Evolutionary conservation across 805 yeast species (phyloP).

Genomic region (Candida cerambycidarum): DNA sequence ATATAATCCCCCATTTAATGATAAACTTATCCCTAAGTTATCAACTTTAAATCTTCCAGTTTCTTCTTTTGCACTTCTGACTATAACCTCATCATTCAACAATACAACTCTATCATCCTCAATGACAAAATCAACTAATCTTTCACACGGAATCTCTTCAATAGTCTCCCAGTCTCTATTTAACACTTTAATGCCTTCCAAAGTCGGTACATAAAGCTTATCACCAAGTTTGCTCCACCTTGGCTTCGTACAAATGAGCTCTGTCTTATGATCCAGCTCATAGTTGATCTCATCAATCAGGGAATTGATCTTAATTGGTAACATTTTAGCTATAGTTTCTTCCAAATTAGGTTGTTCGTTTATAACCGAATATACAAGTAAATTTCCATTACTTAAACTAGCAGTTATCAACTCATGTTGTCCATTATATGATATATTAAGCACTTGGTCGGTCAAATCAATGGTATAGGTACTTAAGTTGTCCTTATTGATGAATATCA

Average conservation of each 20-base stretch:
- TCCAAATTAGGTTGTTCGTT: conserved; percentile 55
- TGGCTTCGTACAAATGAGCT: conserved; percentile 50
- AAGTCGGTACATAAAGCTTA: conserved; percentile 65
- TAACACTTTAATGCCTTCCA: conserved; percentile 47
- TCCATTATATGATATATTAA: conserved; percentile 55
- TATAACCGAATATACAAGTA: conserved; percentile 54
- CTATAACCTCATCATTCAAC: conserved; percentile 37
- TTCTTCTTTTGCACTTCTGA: conserved; percentile 48
- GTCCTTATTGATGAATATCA: conserved; percentile 31
- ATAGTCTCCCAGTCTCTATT: conserved; percentile 35
- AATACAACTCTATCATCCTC: conserved; percentile 65
- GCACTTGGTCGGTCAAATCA: conserved; percentile 53
- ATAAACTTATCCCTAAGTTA: conserved; percentile 28
- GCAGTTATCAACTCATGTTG: conserved; percentile 57
- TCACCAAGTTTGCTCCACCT: conserved; percentile 75
- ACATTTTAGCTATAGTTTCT: conserved; percentile 41
- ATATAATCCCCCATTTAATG: conserved; percentile 30
- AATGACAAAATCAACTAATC: conserved; percentile 53
- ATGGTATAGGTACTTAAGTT: conserved; percentile 33
- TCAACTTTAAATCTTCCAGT: conserved; percentile 20
- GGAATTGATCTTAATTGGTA: conserved; percentile 37
- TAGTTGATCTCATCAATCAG: conserved; percentile 37
- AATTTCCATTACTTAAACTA: conserved; percentile 58
- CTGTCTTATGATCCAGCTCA: conserved; percentile 43
- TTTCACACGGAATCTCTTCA: conserved; percentile 16